Base-by-base conservation (phyloP, 208 protist species). In the Sergeia podlipaevii region DNA sequence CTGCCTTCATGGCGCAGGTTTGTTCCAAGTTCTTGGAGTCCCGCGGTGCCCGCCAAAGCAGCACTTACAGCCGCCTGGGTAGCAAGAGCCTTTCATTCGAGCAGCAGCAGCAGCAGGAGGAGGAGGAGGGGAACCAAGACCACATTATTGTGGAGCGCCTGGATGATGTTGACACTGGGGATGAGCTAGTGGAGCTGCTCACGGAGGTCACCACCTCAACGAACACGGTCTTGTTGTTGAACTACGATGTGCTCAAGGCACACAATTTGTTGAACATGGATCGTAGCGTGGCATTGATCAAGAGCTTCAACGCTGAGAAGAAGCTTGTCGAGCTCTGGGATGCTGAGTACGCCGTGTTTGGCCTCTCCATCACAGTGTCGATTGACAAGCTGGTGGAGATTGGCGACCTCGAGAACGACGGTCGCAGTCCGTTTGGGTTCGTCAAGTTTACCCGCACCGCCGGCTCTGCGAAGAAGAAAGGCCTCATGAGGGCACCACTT, bases 331-430 rank as follows among this genome's bases (percentile, higher is more conserved):
- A 84, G 65, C 65, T 93, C 3, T 86, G 69, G 70, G 82, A 93
- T 38, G 81, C 79, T 17, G 81, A 93, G 77, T 88, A 87, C 74
- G 65, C 80, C 64, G 75, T 91, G n/a, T 88, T 87, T 38, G 86
- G 86, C 8, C 69, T 88, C 11, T 55, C 56, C 38, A 82, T 72
- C 52, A 74, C 67, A 6, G 74, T 89, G 21, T 74, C 65, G 8
- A 58, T 80, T 43, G 53, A 65, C 17, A 65, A 87, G 56, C 65
- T 93, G 13, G 76, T 90, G 42, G 73, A 81, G 54, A 89, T 89
- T 51, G 79, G 80, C 39, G 80, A 90, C 57, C 47, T 93, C 50
- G 71, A 84, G 26, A 86, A 86, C 65, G 70, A 83, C 30, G 81
- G 85, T 26, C 71, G 59, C 43, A 93, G 81, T 38, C 65, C 78